A percentile compares a stretch with the other conserved stretches of the same genome.
Conservation (phyloP, 768 basidiomycete genomes). For the Suillus luteus region DNA sequence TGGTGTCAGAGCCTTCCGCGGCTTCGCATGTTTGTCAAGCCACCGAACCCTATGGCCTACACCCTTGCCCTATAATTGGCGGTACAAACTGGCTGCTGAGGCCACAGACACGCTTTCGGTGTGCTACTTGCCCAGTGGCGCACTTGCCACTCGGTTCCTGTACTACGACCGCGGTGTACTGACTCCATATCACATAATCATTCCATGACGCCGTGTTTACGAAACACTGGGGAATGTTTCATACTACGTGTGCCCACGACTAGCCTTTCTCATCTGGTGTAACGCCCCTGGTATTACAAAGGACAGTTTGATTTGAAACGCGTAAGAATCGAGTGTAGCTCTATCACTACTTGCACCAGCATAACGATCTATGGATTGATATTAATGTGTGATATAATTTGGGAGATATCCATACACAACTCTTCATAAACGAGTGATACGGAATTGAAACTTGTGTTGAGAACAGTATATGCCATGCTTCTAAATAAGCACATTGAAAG, state of each 20-base stretch:
- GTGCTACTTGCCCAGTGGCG: not conserved
- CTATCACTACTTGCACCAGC: not conserved
- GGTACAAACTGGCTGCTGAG: not conserved
- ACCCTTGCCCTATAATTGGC: not conserved
- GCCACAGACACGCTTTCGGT: not conserved
- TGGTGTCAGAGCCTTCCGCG: not conserved
- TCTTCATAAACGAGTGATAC: constrained; percentile 3
- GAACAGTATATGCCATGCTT: constrained; percentile 2
- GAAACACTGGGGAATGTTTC: not conserved
- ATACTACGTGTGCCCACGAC: not conserved
- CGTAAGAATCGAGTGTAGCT: not conserved
- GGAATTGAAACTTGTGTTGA: not conserved
- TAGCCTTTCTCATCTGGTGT: not conserved
- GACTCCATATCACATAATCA: not conserved
- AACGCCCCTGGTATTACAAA: not conserved
- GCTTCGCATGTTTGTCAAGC: not conserved
- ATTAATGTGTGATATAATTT: constrained; percentile 6
- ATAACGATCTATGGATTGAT: constrained; percentile 6
- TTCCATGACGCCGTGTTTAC: not conserved
- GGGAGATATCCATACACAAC: not conserved
- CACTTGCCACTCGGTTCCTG: not conserved
- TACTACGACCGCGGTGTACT: not conserved
- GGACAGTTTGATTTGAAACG: not conserved
- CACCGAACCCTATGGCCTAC: not conserved
- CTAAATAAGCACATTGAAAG: constrained; percentile 6